Evolutionary conservation across 371 early-diverging fungal species (phyloP).

Genomic region (Mortierella sp.): DNA sequence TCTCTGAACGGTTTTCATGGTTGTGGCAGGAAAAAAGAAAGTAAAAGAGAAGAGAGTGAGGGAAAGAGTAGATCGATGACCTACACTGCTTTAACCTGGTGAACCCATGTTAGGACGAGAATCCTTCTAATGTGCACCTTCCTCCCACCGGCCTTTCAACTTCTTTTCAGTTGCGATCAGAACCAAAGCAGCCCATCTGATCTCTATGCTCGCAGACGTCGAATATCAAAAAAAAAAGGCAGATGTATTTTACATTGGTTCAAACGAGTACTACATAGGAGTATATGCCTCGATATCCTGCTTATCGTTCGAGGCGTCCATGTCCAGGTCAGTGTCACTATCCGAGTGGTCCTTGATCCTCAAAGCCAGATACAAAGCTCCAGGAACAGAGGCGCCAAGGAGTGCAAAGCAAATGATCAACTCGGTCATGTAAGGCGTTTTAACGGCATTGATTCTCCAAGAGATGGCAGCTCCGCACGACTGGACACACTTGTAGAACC

Average conservation of each 20-base stretch:
- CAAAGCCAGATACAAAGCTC: conserved; percentile 42
- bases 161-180: too few species aligned
- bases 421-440: conserved; percentile 47
- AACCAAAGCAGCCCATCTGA: too few species aligned
- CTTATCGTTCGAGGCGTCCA: conserved; percentile 1
- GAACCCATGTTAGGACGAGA: not conserved
- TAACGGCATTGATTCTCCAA: conserved; percentile 55
- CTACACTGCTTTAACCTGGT: too few species aligned
- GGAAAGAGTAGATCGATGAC: too few species aligned
- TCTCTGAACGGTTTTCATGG: too few species aligned
- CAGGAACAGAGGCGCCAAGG: conserved; percentile 52
- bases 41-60: not conserved
- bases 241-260: too few species aligned
- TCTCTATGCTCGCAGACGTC: too few species aligned
- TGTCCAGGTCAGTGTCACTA: conserved; percentile 11
- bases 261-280: too few species aligned
- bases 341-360: conserved; percentile 51
- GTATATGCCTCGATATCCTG: too few species aligned
- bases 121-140: not conserved
- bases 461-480: conserved; percentile 71
- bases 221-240: too few species aligned
- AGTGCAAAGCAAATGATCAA: conserved; percentile 57
- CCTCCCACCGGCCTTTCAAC: too few species aligned
- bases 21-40: not conserved
- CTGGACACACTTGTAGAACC: conserved; percentile 89